Evolutionary conservation across 306 rosid genomes (phyloP).

Genomic region (Lathyrus sativus): DNA sequence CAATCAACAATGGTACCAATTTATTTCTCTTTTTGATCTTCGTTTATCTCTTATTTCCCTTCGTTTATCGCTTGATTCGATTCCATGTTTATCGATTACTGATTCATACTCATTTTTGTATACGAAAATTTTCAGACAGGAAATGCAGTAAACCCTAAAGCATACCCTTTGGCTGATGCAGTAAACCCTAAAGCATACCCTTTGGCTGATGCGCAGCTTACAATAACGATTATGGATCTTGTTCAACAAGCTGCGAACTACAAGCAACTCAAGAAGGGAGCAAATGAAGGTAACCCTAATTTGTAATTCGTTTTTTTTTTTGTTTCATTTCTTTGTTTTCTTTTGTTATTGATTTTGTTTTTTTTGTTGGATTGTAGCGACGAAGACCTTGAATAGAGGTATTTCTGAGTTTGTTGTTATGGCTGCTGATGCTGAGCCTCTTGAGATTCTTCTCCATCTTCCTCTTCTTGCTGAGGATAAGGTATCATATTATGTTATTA

Average conservation of each 20-base stretch:
- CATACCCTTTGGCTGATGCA: constrained; percentile 84
- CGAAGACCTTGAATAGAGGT: constrained; percentile 87
- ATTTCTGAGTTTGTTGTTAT: constrained; percentile 86
- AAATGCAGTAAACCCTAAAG: constrained; percentile 83
- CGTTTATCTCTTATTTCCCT: not conserved
- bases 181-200: constrained; percentile 92
- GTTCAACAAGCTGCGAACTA: constrained; percentile 90
- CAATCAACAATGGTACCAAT: constrained; percentile 53
- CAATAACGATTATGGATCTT: constrained; percentile 77
- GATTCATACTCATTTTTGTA: not conserved
- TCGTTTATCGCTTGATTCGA: not conserved
- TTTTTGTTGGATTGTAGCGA: constrained; percentile 49
- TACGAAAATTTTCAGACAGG: constrained; percentile 58
- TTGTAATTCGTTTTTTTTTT: not conserved
- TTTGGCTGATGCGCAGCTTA: constrained; percentile 77
- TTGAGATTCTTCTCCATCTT: constrained; percentile 90
- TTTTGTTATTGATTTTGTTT: not conserved
- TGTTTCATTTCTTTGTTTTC: not conserved
- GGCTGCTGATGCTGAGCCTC: constrained; percentile 90
- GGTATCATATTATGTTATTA: constrained; percentile 40
- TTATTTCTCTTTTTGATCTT: not conserved
- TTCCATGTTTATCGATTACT: not conserved
- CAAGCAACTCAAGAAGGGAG: constrained; percentile 94
- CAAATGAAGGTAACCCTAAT: constrained; percentile 72
- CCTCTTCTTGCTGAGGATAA: constrained; percentile 90